Evolutionary conservation across 75 land plant species (phyloP).

Genomic region (Larix kaempferi): DNA sequence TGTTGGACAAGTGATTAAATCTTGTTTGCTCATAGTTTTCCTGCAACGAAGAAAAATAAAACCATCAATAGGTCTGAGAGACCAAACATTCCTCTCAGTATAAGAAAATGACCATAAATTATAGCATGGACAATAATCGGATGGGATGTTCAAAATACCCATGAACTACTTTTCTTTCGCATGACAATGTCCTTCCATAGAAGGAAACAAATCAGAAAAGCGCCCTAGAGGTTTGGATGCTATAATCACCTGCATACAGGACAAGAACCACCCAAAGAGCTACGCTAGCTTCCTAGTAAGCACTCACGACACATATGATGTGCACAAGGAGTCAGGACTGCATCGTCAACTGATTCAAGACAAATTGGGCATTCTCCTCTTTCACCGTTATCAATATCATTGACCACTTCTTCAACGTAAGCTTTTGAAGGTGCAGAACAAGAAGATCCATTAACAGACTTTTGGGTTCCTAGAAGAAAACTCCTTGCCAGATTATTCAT

Average conservation of each 20-base stretch:
- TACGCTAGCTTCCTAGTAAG: conserved; percentile 64
- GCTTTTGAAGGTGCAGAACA: conserved; percentile 38
- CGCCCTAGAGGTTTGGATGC: neutral
- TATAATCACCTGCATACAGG: conserved; percentile 65
- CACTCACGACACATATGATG: conserved; percentile 89
- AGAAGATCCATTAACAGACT: conserved; percentile 6
- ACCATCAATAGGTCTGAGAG: neutral
- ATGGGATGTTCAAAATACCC: too few relatives aligned
- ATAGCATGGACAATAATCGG: too few relatives aligned
- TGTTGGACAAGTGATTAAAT: conserved; percentile 69
- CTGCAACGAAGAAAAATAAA: conserved; percentile 29
- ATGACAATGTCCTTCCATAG: too few relatives aligned
- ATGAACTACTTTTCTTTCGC: too few relatives aligned
- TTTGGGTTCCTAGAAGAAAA: conserved; percentile 33
- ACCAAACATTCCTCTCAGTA: too few relatives aligned
- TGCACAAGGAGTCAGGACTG: conserved; percentile 89
- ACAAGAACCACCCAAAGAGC: conserved; percentile 43
- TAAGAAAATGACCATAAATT: too few relatives aligned
- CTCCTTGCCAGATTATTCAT: conserved; percentile 60
- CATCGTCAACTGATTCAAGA: conserved; percentile 78
- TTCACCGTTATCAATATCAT: conserved; percentile 57
- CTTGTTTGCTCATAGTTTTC: conserved; percentile 36
- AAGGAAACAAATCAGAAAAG: neutral
- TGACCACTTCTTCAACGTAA: conserved; percentile 75
- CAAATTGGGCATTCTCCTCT: conserved; percentile 89